phyloP scores from a whole-genome alignment of 495 filamentous ascomycete genomes.

The Amorphotheca resinae region DNA sequence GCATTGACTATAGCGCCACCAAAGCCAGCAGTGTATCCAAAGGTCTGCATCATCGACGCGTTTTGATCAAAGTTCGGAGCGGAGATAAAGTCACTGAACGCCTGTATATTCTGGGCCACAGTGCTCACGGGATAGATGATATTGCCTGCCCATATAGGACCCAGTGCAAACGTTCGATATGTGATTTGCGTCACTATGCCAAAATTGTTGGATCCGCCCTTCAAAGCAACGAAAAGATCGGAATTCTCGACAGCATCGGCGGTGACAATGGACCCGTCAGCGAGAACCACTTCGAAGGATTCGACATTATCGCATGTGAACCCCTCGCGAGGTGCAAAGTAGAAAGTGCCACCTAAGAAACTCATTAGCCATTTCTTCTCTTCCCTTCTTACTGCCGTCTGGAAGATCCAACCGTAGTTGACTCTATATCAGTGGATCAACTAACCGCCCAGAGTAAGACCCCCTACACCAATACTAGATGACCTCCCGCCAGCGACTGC shows the following conservation, averaged over 20 bases:
- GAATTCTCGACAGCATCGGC: constrained; percentile 28
- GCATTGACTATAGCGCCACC: not conserved
- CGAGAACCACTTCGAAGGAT: constrained; percentile 35
- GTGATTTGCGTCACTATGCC: constrained; percentile 41
- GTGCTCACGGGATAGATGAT: not conserved
- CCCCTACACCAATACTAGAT: not conserved
- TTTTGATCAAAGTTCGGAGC: constrained; percentile 18
- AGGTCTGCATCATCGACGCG: constrained; percentile 21
- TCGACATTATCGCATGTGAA: constrained; percentile 34
- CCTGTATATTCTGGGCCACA: not conserved
- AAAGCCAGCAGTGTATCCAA: constrained; percentile 15
- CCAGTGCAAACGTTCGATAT: constrained; percentile 2
- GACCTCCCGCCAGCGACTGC: not conserved
- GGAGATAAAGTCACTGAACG: constrained; percentile 8
- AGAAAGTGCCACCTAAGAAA: not conserved
- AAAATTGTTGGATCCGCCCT: constrained; percentile 40
- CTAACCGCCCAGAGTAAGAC: not conserved
- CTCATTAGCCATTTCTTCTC: not conserved
- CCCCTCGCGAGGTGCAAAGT: constrained; percentile 17
- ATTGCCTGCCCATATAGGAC: constrained; percentile 4
- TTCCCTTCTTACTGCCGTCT: not conserved
- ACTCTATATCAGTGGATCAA: no score
- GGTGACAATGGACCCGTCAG: constrained; percentile 32
- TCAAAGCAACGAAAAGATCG: constrained; percentile 40
- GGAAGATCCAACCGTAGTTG: no score